Base-by-base conservation (phyloP, 768 basidiomycete genomes). In the Tephrocybe sp. region DNA sequence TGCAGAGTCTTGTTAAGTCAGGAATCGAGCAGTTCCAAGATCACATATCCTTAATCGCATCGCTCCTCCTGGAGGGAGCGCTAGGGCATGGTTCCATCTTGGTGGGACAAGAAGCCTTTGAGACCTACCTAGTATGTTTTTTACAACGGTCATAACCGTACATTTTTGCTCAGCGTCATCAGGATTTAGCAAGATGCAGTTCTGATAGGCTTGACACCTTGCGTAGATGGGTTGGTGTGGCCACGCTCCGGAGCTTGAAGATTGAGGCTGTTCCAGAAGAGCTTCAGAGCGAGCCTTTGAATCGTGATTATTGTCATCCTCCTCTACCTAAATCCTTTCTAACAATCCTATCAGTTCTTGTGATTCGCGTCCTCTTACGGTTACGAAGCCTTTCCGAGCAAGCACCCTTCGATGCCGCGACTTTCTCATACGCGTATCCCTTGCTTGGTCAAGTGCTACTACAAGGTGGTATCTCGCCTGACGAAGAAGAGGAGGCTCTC, bases 351-450 rank as follows among this genome's bases (percentile, higher is more conserved):
- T 12, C 20, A 94, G 94, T 75, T 5, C 73, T 98, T 26, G 76
- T 95, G 21, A 73, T 90, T 40, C 89, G 97, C 23, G 85, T 98
- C 1, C 74, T 99, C 1, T 89, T 96, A 65, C 84, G 90, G 17
- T 66, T 98, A 0, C 84, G 90, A 17, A 87, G 80, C 51, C 73
- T 95, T 3, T 85, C 91, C 0, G 90, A 95, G 55, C 86, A 91
- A 56, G 70, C 80, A 0, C 83, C 93, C 0, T 86, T 98, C 45
- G 92, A 96, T 62, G 78, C 87, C 0, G 83, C 90, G 1, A 94
- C 93, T 0, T 96, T 90, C 68, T 83, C 90, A 0, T 91, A 94
- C 58, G 69, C 81, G 0, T 87, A 85, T 42, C 88, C 92, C 7
- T 75, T 98, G 11, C 69, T 98, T 3, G 80, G 73, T 9, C 78